Base-by-base conservation (phyloP, 2,329 filamentous ascomycete species). In the Fusarium dimerum region DNA sequence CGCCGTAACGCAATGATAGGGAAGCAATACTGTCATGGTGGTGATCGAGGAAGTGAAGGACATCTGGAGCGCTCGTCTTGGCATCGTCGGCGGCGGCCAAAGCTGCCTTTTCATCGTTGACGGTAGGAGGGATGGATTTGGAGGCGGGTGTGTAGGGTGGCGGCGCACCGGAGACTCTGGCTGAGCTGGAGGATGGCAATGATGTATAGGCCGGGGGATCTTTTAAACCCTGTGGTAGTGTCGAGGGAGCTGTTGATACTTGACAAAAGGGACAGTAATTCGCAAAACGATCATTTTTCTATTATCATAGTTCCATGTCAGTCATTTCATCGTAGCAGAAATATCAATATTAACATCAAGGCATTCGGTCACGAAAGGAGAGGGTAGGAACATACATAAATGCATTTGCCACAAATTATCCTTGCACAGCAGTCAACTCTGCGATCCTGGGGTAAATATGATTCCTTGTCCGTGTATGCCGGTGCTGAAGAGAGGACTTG, bases 211-310 rank as follows among this genome's bases (percentile, higher is more conserved):
- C 77, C 2, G 87, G 87, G n/a, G 87, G 87, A 53, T 87, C 82
- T 64, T 78, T 81, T 20, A 90, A 77, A 11, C 86, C 84, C 71
- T 85, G 84, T 2, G 84, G 77, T 4, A 85, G 70, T 8, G 71
- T 64, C 17, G 82, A 83, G 3, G 85, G 83, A 5, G 72, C 74
- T 42, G 76, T 80, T 6, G 86, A 85, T 61, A 90, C 81, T 71
- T 93, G 90, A 68, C 90, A 94, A 70, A 88, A 93, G 0, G 89
- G 89, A 66, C 84, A 84, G 68, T 84, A 84, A 34, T 77, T 74
- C 48, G 80, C 79, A 71, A 90, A 92, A 40, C 88, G 84, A 30
- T 78, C 74, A 67, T 91, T 91, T 43, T 81, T 73, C 82, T 84
- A 59, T 30, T 18, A n/a, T n/a, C n/a, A n/a, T n/a, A n/a, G n/a